Percentiles rank a stretch among this genome's conserved stretches.
Evolutionary conservation across 2,329 filamentous ascomycete genomes (phyloP).

Genomic region (Myrmaecium sp.): DNA sequence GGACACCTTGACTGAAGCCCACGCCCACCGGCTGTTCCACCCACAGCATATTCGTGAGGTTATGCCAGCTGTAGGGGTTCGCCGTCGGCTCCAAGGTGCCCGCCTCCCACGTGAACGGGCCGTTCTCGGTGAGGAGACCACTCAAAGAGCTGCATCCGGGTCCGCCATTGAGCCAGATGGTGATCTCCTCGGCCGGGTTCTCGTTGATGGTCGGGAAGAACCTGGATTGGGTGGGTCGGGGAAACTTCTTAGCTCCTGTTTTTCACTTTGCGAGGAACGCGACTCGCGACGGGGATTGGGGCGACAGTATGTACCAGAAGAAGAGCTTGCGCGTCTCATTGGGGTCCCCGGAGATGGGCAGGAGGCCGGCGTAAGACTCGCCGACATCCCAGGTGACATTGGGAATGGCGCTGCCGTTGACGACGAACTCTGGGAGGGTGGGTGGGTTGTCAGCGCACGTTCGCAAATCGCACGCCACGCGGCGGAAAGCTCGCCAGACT

Average conservation of each 20-base stretch:
- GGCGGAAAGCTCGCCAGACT: constrained; percentile 2
- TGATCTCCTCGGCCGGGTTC: constrained; percentile 37
- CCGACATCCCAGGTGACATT: constrained; percentile 53
- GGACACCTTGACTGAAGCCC: constrained; percentile 25
- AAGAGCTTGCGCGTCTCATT: constrained; percentile 38
- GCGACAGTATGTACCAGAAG: constrained; percentile 34
- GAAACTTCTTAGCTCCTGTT: not conserved
- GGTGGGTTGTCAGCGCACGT: constrained; percentile 5
- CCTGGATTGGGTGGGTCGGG: constrained; percentile 20
- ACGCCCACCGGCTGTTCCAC: constrained; percentile 33
- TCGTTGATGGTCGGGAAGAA: constrained; percentile 44
- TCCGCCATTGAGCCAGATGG: constrained; percentile 34
- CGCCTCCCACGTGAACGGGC: constrained; percentile 39
- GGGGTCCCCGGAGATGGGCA: constrained; percentile 37
- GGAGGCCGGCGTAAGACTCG: constrained; percentile 45
- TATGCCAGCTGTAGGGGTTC: constrained; percentile 55
- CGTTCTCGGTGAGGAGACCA: constrained; percentile 61
- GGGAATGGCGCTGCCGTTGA: constrained; percentile 48
- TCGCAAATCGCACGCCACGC: not conserved
- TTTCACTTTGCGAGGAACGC: too few species aligned
- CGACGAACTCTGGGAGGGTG: constrained; percentile 44
- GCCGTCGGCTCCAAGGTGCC: constrained; percentile 48
- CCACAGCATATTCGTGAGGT: constrained; percentile 25
- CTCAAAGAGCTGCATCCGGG: constrained; percentile 38
- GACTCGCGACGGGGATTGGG: not conserved